Base-by-base conservation (phyloP, 2,329 filamentous ascomycete species). In the Chaetomium sp. region DNA sequence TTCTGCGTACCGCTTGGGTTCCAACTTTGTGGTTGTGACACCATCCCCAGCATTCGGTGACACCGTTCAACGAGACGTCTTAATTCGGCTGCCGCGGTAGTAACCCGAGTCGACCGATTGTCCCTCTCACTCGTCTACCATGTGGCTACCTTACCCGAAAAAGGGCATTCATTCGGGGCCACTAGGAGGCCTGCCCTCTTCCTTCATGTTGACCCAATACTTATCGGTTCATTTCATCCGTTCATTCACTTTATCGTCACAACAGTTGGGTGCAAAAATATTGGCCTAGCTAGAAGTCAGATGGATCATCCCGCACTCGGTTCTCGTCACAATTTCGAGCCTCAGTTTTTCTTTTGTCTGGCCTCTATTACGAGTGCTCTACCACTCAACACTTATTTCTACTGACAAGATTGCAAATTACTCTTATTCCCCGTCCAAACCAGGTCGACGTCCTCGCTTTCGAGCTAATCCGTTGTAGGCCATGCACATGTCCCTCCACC, bases 11-110 rank as follows among this genome's bases (percentile, higher is more conserved):
- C 50, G 19, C 50, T 50, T 62, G 27, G 19, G 51, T 25, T 33
- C 60, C 45, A 58, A 50, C 55, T 58, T 23, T n/a, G 49, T 13
- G 33, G 2, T 35, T 23, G 62, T 64, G 50, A n/a, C 19, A 64
- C 62, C 50, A 4, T 47, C 45, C 19, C 23, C 13, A 42, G 13
- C 45, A 23, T 29, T 51, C 35, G 35, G 57, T 55, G 25, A 23
- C 35, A 58, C 54, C 58, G 10, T 10, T 33, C 42, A 19, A 29
- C 25, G 53, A 31, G 31, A 58, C 58, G 16, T 45, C 45, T 47
- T 33, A 31, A 29, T 42, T 27, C 19, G 53, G 31, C 25, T 53
- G 42, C 47, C 45, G 42, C 38, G 60, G 60, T 27, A 50, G 45
- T 31, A 27, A 57, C 49, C 38, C 23, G 42, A 57, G 10, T 42